A percentile compares a stretch with the other conserved stretches of the same genome.
These are phyloP conservation scores for Zygotorulaspora mrakii DNA, from an alignment of 1,139 yeast species.

Conservation along the genomic window DNA sequence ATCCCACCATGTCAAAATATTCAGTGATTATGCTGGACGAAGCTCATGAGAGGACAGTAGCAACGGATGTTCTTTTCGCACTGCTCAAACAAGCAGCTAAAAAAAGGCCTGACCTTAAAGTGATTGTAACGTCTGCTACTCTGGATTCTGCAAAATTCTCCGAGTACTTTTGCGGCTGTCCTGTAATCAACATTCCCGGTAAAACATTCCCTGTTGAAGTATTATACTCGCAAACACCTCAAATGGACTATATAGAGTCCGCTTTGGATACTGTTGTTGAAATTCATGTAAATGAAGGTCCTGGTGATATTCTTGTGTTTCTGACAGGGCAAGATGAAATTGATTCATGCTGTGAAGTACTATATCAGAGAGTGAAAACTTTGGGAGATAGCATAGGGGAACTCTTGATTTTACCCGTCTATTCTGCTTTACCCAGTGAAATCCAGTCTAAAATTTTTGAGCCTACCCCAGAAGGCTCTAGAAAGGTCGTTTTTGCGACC, in stretches of 20 bases:
- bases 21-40: conserved; percentile 89
- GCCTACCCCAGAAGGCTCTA: conserved; percentile 71
- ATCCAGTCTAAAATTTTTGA: conserved; percentile 78
- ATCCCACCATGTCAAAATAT: conserved; percentile 67
- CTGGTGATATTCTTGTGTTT: conserved; percentile 81
- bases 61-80: conserved; percentile 90
- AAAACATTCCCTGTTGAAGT: conserved; percentile 86
- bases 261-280: conserved; percentile 78
- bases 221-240: conserved; percentile 73
- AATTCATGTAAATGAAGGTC: conserved; percentile 71
- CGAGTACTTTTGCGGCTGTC: conserved; percentile 70
- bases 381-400: conserved; percentile 64
- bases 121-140: conserved; percentile 90
- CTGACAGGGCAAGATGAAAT: conserved; percentile 91
- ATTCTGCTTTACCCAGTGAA: conserved; percentile 86
- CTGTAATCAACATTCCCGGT: conserved; percentile 81
- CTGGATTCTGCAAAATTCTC: conserved; percentile 83
- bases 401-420: conserved; percentile 79
- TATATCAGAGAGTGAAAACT: conserved; percentile 61
- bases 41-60: conserved; percentile 93
- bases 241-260: conserved; percentile 78
- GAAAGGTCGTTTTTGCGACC: conserved; percentile 92
- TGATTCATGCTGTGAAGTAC: conserved; percentile 79
- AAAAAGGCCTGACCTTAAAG: conserved; percentile 67
- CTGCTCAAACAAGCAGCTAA: conserved; percentile 67